Evolutionary conservation across 768 basidiomycete genomes (phyloP), one percentile per base, ranked within the genome.

Genomic region (Gloeostereum incarnatum): DNA sequence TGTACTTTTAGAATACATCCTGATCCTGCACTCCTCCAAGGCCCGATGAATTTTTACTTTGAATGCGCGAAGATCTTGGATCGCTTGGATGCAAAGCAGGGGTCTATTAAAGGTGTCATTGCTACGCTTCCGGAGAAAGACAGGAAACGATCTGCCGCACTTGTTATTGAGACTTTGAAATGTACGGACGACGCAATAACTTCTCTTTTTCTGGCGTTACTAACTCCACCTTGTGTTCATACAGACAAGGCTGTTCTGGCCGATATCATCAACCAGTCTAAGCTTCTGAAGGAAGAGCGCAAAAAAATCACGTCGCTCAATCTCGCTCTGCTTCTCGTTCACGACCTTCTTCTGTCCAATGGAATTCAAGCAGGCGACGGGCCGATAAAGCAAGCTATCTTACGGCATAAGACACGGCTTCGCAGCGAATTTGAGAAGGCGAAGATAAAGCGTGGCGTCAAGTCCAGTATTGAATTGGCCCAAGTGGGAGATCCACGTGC

Each of bases 141-240:
- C 47, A 72, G 82, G 51, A 86, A 85, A 52, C 69, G 89, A 37
- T 81, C 80, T 4, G 73, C 87, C 23, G 88, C 88, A 6, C 75
- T 96, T 25, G 80, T 97, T 22, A 92, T 98, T 38, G 89, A 96
- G 63, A 94, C 91, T 0, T 64, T 98, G 33, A 97, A 96, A 73
- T 97, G 93, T 94, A 60, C 67, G 78, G 42, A 45, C 22, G 44
- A 31, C 20, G 6, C 19, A 3, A 19, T 13, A 13, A 34, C 11
- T n/a, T 34, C 21, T 11, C 33, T 14, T 17, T 19, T 34, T 20
- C 11, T 10, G 14, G 19, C 11, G 16, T 3, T n/a, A 13, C 13
- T 19, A 10, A 20, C 33, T 11, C n/a, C 33, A 34, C n/a, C 19
- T 23, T 21, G 19, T 26, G n/a, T n/a, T n/a, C 22, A 31, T 35